Conservation (phyloP, 169 alveolate genomes). For the Plasmodium ovale region DNA sequence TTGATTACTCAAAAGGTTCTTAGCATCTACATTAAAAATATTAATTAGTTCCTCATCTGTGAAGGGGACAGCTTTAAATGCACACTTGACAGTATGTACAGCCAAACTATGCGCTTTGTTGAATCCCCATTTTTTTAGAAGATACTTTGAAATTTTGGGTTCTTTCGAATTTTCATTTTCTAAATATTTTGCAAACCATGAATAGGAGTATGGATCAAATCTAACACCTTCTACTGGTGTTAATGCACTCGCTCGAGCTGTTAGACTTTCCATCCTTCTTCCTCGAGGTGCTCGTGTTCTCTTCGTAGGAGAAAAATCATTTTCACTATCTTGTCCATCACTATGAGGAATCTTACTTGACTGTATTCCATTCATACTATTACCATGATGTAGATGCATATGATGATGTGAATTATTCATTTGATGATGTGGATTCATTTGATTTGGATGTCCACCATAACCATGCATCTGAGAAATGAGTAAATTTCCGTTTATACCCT, state of each 20-base stretch:
- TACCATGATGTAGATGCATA: not conserved
- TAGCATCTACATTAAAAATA: conserved; percentile 62
- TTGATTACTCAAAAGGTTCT: conserved; percentile 33
- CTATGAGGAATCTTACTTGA: conserved; percentile 29
- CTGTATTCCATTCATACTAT: not conserved
- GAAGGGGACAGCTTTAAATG: conserved; percentile 68
- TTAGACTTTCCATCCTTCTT: conserved; percentile 72
- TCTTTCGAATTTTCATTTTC: conserved; percentile 74
- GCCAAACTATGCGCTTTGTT: conserved; percentile 73
- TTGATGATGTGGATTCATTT: not conserved
- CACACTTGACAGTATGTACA: conserved; percentile 70
- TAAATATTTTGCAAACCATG: conserved; percentile 71
- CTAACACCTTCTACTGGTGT: conserved; percentile 74
- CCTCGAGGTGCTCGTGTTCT: conserved; percentile 74
- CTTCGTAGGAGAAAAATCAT: conserved; percentile 67
- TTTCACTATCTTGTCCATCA: conserved; percentile 70
- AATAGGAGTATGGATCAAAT: conserved; percentile 69
- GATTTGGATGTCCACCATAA: not conserved
- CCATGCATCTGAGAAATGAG: conserved; percentile 38
- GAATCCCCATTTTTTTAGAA: conserved; percentile 74
- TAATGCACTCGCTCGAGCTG: conserved; percentile 71
- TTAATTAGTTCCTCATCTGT: conserved; percentile 57
- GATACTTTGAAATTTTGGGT: conserved; percentile 61
- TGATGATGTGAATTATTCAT: not conserved
- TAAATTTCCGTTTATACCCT: conserved; percentile 23